These are phyloP conservation scores for Calendula officinalis DNA, from an alignment of 129 eudicot species.

Conservation along the genomic window DNA sequence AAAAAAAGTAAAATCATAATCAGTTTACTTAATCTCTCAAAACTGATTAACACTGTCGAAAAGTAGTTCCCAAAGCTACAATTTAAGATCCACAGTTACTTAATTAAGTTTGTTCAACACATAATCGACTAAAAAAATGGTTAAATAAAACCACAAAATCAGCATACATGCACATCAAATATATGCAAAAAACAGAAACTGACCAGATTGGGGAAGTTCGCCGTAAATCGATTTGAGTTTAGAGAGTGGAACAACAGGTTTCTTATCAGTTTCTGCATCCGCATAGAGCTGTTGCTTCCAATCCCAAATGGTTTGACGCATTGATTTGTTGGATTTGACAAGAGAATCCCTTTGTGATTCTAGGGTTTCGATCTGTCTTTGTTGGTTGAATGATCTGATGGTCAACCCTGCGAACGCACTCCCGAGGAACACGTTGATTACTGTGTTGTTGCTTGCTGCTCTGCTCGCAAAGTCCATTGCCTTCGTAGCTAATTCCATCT, in stretches of 20 bases:
- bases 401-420: slow-evolving; percentile 49
- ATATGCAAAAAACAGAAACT: not conserved
- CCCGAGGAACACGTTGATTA: slow-evolving; percentile 43
- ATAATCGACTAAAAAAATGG: not conserved
- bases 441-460: slow-evolving; percentile 61
- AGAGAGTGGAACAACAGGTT: slow-evolving; percentile 57
- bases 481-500: slow-evolving; percentile 40
- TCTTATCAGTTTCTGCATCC: slow-evolving; percentile 42
- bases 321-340: slow-evolving; percentile 48
- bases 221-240: slow-evolving; percentile 77
- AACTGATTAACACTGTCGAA: not conserved
- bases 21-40: not conserved
- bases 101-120: not conserved
- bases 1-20: not conserved
- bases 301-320: slow-evolving; percentile 68
- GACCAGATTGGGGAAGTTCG: slow-evolving; percentile 54
- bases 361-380: slow-evolving; percentile 54
- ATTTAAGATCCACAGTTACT: not conserved
- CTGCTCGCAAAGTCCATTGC: slow-evolving; percentile 36
- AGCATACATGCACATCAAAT: not conserved
- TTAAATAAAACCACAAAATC: not conserved
- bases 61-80: no score
- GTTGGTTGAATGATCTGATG: slow-evolving; percentile 57
- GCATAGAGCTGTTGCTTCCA: slow-evolving; percentile 82
- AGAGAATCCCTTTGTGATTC: slow-evolving; percentile 61